Evolutionary conservation across 371 early-diverging fungal genomes (phyloP).

Genomic region (Modicella reniformis): DNA sequence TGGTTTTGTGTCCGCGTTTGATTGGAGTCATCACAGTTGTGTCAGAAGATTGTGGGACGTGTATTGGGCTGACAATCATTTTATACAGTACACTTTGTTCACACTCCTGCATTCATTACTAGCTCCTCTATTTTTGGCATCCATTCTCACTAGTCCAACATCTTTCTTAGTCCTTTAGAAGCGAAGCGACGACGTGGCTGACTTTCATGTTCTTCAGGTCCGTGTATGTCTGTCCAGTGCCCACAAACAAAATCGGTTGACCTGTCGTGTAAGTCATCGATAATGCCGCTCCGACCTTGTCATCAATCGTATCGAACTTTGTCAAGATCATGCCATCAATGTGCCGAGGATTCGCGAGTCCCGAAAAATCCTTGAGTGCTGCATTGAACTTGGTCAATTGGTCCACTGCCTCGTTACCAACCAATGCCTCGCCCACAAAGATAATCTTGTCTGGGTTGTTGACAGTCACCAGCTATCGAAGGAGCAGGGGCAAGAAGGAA

Average conservation of each 20-base stretch:
- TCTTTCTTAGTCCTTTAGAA: slow-evolving; percentile 68
- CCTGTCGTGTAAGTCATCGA: slow-evolving; percentile 97
- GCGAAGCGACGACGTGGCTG: slow-evolving; percentile 83
- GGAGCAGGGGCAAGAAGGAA: not conserved
- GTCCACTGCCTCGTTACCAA: slow-evolving; percentile 98
- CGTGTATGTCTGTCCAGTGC: slow-evolving; percentile 98
- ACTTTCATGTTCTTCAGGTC: slow-evolving; percentile 94
- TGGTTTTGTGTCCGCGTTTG: too few relatives aligned
- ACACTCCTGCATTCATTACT: too few relatives aligned
- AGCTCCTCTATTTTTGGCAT: too few relatives aligned
- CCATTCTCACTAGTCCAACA: not conserved
- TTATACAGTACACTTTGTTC: too few relatives aligned
- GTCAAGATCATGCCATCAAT: slow-evolving; percentile 98
- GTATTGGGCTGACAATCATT: too few relatives aligned
- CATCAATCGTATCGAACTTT: slow-evolving; percentile 99
- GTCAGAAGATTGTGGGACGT: too few relatives aligned
- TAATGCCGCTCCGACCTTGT: slow-evolving; percentile 97
- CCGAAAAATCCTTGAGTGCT: slow-evolving; percentile 90
- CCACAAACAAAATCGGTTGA: slow-evolving; percentile 99
- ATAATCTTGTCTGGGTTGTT: slow-evolving; percentile 98
- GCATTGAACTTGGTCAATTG: slow-evolving; percentile 98
- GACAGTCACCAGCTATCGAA: slow-evolving; percentile 80
- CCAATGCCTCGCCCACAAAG: slow-evolving; percentile 99
- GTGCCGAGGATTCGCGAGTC: slow-evolving; percentile 80
- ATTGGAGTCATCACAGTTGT: not conserved